Evolutionary conservation across 1,284 basidiomycete species (phyloP), one percentile per base, ranked within the genome.

Genomic region (Blastosporella zonata): DNA sequence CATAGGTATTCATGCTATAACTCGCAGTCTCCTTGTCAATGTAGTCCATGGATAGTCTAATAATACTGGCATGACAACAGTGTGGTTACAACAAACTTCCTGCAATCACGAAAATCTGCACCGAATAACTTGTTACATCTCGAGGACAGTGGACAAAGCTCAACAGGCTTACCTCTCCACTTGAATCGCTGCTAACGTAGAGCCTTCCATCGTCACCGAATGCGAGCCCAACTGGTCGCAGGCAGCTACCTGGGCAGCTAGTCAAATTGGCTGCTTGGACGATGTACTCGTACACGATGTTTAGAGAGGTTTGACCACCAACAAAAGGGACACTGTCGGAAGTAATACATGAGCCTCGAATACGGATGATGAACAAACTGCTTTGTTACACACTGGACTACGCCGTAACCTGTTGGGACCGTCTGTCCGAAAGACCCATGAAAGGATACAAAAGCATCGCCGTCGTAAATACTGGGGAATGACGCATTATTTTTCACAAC

Each of bases 381-480:
- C 12, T 13, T 13, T 9, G 20, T 31, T 21, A 52, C 67, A 29
- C 41, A 71, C 71, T 58, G 62, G 20, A 72, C 65, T 20, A 73
- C 67, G 13, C 69, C 70, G 54, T 72, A 73, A 13, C 71, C 71
- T 1, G 69, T 66, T 9, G 63, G 64, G 8, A 64, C 62, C 2
- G 29, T 44, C 5, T 62, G 45, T 28, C 64, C 39, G 35, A 62
- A 63, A 5, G 64, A 67, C 12, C 66, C 66, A 39, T 63, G 65
- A 56, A 67, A 65, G 6, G 64, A 65, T 15, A 66, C 60, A 47
- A 66, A 61, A 3, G 67, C 64, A 42, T 70, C 62, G 1, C 62
- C 62, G 2, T 31, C 44, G 44, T 62, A 64, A 2, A 52, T 44
- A 3, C 42, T 29, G 5, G 69, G 67, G 36, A 71, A 63, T 1